These are phyloP conservation scores for Colletotrichum sp. DNA, from an alignment of 2,329 filamentous ascomycete genomes.

Conservation along the genomic window DNA sequence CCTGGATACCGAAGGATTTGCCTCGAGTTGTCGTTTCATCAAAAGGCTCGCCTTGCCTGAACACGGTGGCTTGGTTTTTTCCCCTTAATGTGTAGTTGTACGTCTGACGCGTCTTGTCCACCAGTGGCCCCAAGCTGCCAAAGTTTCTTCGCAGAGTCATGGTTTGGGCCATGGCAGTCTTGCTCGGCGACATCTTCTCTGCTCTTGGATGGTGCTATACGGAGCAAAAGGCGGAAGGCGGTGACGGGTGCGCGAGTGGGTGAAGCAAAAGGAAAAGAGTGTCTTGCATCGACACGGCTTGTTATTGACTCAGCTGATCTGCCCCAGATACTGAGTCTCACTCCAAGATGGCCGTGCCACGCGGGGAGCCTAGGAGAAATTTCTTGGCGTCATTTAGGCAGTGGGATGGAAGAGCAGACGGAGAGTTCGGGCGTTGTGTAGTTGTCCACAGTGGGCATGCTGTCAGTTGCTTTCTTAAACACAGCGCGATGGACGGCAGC, in stretches of 20 bases:
- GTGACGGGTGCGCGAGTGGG: neutral
- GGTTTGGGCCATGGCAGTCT: neutral
- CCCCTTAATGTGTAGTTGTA: neutral
- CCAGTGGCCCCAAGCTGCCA: neutral
- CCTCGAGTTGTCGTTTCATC: neutral
- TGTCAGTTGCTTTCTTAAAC: neutral
- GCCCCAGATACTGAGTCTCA: neutral
- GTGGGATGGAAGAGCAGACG: neutral
- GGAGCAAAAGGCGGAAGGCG: neutral
- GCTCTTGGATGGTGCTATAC: neutral
- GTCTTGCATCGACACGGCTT: neutral
- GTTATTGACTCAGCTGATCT: constrained; percentile 1
- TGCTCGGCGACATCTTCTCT: neutral
- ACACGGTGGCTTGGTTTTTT: neutral
- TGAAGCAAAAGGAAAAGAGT: neutral
- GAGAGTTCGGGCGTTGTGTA: neutral
- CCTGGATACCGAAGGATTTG: neutral
- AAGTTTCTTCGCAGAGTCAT: neutral
- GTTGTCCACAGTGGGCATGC: neutral
- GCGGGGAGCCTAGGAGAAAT: constrained; percentile 30
- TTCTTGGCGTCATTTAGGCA: neutral
- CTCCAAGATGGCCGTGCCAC: constrained; percentile 37
- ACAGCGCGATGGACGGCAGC: neutral
- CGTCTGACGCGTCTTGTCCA: neutral
- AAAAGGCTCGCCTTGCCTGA: neutral